phyloP scores from a whole-genome alignment of 768 basidiomycete genomes.

The Lentinula raphanica region DNA sequence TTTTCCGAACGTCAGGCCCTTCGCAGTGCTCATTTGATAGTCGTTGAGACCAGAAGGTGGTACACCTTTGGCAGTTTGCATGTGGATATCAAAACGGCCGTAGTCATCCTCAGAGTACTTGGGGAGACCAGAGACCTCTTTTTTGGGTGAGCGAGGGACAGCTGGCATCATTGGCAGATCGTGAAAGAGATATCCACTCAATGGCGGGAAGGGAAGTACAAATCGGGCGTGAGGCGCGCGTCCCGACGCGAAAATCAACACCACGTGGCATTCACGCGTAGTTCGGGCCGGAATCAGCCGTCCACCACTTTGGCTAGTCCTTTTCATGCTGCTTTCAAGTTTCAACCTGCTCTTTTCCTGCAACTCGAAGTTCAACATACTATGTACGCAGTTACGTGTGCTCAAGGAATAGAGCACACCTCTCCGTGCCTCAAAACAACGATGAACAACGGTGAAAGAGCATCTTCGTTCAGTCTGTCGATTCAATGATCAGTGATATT shows the following conservation, averaged over 20 bases:
- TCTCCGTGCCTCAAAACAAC: too few species aligned
- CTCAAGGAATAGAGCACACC: too few species aligned
- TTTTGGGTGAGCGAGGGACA: not conserved
- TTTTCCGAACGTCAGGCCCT: slow-evolving; percentile 38
- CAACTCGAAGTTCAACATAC: too few species aligned
- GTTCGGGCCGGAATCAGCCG: not conserved
- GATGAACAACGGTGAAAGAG: too few species aligned
- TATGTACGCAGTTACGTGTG: too few species aligned
- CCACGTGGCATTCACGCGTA: not conserved
- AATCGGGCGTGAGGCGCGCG: not conserved
- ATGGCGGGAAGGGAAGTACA: not conserved
- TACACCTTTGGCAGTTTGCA: slow-evolving; percentile 72
- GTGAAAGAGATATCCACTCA: not conserved
- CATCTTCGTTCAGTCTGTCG: too few species aligned
- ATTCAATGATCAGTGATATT: too few species aligned
- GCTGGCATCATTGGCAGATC: not conserved
- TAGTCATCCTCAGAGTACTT: not conserved
- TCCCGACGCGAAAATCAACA: not conserved
- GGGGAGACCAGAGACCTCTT: slow-evolving; percentile 6
- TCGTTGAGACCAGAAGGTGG: slow-evolving; percentile 30
- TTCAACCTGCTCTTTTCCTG: too few species aligned
- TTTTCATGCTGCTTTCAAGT: too few species aligned
- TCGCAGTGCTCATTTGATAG: slow-evolving; percentile 64
- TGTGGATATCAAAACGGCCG: slow-evolving; percentile 44
- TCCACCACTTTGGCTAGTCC: too few species aligned